Evolutionary conservation across 164 flowering plant species (phyloP).

Genomic region (Vitis cinerea): DNA sequence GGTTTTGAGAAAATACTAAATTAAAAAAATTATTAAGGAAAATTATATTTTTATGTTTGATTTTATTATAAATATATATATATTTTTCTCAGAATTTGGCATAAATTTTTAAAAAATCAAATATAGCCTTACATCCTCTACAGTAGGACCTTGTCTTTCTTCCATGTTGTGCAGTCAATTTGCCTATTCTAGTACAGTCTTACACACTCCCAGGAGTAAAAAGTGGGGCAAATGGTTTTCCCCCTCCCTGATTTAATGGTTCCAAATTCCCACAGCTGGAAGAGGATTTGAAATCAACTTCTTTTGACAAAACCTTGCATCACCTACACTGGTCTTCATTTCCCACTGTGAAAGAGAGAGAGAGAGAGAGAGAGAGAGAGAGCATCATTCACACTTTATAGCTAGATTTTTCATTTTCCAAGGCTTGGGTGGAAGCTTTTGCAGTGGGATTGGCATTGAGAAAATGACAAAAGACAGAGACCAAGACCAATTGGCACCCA

Average conservation of each 20-base stretch:
- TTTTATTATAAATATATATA: no score
- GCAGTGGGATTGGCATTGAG: conserved; percentile 4
- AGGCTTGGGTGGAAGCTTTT: conserved; percentile 8
- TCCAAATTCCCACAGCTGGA: background rate
- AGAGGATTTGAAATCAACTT: background rate
- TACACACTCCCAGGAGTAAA: no score
- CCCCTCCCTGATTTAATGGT: background rate
- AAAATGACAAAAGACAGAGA: background rate
- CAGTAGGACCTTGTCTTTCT: no score
- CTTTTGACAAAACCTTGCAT: background rate
- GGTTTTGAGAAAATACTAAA: no score
- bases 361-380: conserved; percentile 1
- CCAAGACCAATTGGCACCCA: conserved; percentile 7
- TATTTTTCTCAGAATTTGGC: no score
- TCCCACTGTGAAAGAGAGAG: background rate
- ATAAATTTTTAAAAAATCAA: no score
- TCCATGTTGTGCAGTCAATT: no score
- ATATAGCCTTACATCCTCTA: no score
- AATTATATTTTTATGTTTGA: no score
- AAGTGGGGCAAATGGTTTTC: background rate
- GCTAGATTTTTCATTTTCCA: conserved; percentile 1
- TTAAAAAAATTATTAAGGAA: no score
- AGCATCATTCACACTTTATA: background rate
- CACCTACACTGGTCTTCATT: background rate
- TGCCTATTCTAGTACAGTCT: no score